A percentile compares a stretch with the other conserved stretches of the same genome.
These are phyloP conservation scores for Mycena kentingensis DNA, from an alignment of 768 basidiomycete genomes.

Conservation along the genomic window DNA sequence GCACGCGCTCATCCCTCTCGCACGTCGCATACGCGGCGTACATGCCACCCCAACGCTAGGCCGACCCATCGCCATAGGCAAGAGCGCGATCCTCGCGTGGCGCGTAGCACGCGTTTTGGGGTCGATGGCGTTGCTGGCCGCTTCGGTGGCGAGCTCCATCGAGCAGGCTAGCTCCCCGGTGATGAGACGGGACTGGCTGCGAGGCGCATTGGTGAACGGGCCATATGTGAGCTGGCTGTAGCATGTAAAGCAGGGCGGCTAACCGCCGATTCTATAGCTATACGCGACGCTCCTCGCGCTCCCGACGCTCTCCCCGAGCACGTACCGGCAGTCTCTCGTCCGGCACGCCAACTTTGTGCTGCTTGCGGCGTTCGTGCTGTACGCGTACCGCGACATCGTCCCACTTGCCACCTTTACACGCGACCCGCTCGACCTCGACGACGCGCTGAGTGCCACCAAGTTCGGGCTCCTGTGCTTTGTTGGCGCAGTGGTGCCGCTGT, in stretches of 20 bases:
- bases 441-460: conserved; percentile 52
- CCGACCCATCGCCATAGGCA: not conserved
- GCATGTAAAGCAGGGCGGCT: not conserved
- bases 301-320: not conserved
- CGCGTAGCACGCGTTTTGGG: not conserved
- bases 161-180: not conserved
- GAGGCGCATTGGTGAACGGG: not conserved
- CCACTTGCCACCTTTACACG: conserved; percentile 56
- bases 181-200: not conserved
- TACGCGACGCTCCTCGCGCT: not conserved
- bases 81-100: not conserved
- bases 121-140: not conserved
- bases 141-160: not conserved
- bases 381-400: conserved; percentile 58
- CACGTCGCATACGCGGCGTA: too few relatives aligned
- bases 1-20: not conserved
- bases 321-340: not conserved
- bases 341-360: conserved; percentile 22
- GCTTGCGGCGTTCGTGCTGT: conserved; percentile 42
- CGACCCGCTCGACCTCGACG: conserved; percentile 49
- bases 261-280: not conserved
- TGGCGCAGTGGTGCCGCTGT: conserved; percentile 51
- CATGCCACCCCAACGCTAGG: too few relatives aligned
- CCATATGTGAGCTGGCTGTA: not conserved
- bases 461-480: conserved; percentile 44